Evolutionary conservation across 805 yeast species (phyloP).

Genomic region (Naumovozyma castellii): DNA sequence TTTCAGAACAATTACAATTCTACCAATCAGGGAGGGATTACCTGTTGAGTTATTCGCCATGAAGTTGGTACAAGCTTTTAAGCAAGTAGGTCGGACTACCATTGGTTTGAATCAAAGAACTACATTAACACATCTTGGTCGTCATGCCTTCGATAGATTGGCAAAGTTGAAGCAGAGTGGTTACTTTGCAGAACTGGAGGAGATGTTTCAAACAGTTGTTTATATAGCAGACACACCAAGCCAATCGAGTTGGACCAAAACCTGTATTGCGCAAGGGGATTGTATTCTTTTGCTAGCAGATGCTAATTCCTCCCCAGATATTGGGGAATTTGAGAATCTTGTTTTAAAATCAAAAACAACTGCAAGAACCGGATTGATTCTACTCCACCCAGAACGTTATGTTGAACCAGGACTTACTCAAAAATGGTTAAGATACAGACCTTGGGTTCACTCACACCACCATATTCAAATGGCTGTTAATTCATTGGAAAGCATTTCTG

Average conservation of each 20-base stretch:
- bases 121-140: conserved; percentile 69
- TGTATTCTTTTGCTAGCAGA: conserved; percentile 85
- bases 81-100: conserved; percentile 61
- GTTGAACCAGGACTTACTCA: conserved; percentile 82
- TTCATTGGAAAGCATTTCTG: conserved; percentile 13
- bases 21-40: conserved; percentile 72
- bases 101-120: conserved; percentile 78
- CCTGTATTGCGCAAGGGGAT: conserved; percentile 92
- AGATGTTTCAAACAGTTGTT: conserved; percentile 74
- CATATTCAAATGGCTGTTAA: conserved; percentile 57
- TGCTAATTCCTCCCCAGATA: conserved; percentile 58
- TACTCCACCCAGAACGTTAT: conserved; percentile 72
- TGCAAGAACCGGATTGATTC: conserved; percentile 77
- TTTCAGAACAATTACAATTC: conserved; percentile 73
- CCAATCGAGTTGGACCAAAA: conserved; percentile 79
- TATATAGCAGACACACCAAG: conserved; percentile 82
- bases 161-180: conserved; percentile 82
- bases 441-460: conserved; percentile 91
- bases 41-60: conserved; percentile 83
- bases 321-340: conserved; percentile 80
- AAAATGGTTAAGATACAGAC: conserved; percentile 72
- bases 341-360: conserved; percentile 68
- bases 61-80: conserved; percentile 59
- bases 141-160: conserved; percentile 85
- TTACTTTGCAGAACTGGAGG: conserved; percentile 84